A percentile compares a stretch with the other conserved stretches of the same genome.
phyloP scores from a whole-genome alignment of 2,329 filamentous ascomycete species.

The Paecilomyces sp. region DNA sequence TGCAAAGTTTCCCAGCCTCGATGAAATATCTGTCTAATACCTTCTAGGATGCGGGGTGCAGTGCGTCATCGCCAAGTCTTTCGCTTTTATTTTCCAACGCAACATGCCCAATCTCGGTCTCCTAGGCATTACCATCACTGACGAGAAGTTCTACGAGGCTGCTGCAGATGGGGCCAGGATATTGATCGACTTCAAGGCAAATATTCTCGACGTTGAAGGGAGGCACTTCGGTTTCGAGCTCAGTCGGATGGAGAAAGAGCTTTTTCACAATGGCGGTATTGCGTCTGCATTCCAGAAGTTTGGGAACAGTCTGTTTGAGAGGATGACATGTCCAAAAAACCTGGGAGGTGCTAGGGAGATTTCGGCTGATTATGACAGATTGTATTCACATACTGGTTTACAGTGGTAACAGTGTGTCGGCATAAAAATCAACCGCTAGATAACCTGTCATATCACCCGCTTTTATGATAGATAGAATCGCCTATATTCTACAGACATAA shows the following conservation, averaged over 20 bases:
- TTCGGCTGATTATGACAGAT: neutral
- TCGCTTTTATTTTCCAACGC: slow-evolving; percentile 41
- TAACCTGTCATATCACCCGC: no score
- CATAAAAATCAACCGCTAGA: no score
- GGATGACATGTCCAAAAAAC: slow-evolving; percentile 10
- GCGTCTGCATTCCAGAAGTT: slow-evolving; percentile 33
- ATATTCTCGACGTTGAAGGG: slow-evolving; percentile 14
- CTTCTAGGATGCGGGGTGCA: slow-evolving; percentile 24
- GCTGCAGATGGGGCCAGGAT: slow-evolving; percentile 29
- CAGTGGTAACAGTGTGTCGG: neutral
- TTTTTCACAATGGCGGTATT: slow-evolving; percentile 32
- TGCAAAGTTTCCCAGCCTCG: no score
- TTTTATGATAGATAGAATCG: neutral
- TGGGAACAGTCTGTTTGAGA: slow-evolving; percentile 27
- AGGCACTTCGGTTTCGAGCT: slow-evolving; percentile 27
- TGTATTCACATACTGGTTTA: neutral
- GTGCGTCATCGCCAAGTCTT: slow-evolving; percentile 39
- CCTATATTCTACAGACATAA: no score
- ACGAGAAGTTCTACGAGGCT: slow-evolving; percentile 32
- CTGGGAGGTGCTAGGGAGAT: neutral
- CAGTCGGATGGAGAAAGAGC: slow-evolving; percentile 32
- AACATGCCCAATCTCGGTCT: slow-evolving; percentile 42
- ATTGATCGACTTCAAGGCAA: slow-evolving; percentile 24
- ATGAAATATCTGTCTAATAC: neutral
- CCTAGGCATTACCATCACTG: slow-evolving; percentile 34